These are phyloP conservation scores for Orychophragmus violaceus DNA, from an alignment of 345 rosid genomes.

Conservation along the genomic window DNA sequence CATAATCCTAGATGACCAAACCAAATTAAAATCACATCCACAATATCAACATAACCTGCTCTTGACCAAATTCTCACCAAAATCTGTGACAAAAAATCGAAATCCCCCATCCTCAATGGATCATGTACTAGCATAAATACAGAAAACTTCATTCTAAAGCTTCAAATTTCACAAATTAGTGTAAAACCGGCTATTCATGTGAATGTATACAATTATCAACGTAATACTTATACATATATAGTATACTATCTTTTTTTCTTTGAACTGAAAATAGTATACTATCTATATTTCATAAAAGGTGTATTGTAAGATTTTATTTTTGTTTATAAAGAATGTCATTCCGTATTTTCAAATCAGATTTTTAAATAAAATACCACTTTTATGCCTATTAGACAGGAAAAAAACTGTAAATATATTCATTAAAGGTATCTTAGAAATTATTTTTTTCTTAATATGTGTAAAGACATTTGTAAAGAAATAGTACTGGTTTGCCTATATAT, in stretches of 20 bases:
- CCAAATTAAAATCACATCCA: conserved; percentile 2
- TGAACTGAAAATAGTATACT: no score
- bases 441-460: not conserved
- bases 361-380: not conserved
- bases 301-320: not conserved
- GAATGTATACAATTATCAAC: not conserved
- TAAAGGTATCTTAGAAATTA: not conserved
- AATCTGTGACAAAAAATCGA: not conserved
- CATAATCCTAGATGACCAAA: not conserved
- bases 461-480: not conserved
- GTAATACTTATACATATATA: not conserved
- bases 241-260: not conserved
- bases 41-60: conserved; percentile 5
- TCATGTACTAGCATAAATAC: not conserved
- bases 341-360: not conserved
- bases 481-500: not conserved
- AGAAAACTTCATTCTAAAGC: not conserved
- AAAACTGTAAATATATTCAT: not conserved
- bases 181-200: not conserved
- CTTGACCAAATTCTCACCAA: conserved; percentile 17
- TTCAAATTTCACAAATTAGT: not conserved
- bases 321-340: not conserved
- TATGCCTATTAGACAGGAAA: not conserved
- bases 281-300: not conserved
- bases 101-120: no score